phyloP scores from a whole-genome alignment of 495 filamentous ascomycete genomes.

The Podospora tetraspora region DNA sequence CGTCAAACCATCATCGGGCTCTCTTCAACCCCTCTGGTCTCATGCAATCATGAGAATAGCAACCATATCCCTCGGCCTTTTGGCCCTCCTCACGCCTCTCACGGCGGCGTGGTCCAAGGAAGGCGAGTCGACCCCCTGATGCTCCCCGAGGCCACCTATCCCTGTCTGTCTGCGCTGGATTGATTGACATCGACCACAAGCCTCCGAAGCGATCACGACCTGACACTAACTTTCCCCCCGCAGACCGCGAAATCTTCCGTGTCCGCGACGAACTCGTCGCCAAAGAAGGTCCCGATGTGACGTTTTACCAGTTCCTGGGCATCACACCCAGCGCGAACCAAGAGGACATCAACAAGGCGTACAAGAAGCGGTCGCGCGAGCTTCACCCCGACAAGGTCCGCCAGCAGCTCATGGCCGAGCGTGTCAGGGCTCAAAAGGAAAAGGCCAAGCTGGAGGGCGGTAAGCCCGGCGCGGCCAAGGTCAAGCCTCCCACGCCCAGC shows the following conservation, averaged over 20 bases:
- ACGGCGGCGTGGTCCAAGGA: constrained; percentile 79
- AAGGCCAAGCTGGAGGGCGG: constrained; percentile 50
- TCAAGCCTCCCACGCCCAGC: constrained; percentile 61
- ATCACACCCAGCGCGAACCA: constrained; percentile 63
- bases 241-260: constrained; percentile 97
- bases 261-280: constrained; percentile 77
- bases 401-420: constrained; percentile 70
- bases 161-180: neutral
- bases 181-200: neutral
- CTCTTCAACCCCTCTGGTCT: constrained; percentile 11
- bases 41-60: constrained; percentile 50
- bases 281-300: constrained; percentile 71
- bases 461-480: constrained; percentile 58
- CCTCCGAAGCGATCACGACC: neutral
- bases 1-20: neutral
- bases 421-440: constrained; percentile 52
- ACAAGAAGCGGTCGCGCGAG: constrained; percentile 73
- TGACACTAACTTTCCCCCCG: constrained; percentile 4
- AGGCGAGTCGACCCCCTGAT: constrained; percentile 48
- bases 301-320: constrained; percentile 94
- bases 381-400: constrained; percentile 95
- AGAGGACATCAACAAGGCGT: constrained; percentile 90
- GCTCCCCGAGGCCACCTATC: neutral
- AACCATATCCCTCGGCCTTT: constrained; percentile 48
- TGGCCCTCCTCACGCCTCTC: constrained; percentile 54